Base-by-base conservation (phyloP, 768 basidiomycete genomes). In the Lepiota venenata region DNA sequence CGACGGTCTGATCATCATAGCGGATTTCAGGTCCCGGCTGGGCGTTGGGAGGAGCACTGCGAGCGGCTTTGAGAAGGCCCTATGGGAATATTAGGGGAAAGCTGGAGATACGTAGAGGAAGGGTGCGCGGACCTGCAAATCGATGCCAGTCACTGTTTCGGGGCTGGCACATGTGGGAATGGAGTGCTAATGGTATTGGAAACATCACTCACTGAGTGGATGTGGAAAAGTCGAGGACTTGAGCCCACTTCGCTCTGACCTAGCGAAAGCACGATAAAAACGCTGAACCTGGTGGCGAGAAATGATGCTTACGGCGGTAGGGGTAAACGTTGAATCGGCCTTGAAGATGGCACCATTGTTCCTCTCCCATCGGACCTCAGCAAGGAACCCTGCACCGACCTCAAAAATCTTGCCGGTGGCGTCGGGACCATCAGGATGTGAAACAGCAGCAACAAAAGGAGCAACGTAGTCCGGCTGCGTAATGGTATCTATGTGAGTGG, bases 361-460 rank as follows among this genome's bases (percentile, higher is more conserved):
- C 53, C 93, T 81, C 70, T 98, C 91, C 91, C 93, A 98, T 53
- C 97, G 82, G 53, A 98, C 79, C 69, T 97, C 92, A 8, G 92
- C 89, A 50, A 93, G 74, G 66, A 86, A 98, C 3, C 95, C 96
- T 44, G 91, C 97, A 32, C 95, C 97, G 36, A 94, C 79, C 71
- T 98, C 95, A 59, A 93, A 98, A 15, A 96, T 79, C 65, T 81
- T 85, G 29, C 93, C 93, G 22, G 79, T 84, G 0, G 85, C 87
- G 55, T 91, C 85, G 14, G 84, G 83, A 1, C 85, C 90, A 52
- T 94, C 83, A 12, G 91, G 91, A 56, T 96, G 91, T 56, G 84
- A 87, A 14, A 98, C 78, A 8, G 90, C 93, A 10, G 79, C 86
- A 29, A 98, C 94, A 60, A 98, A 84, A 1, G 97, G 96, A 1